A percentile compares a stretch with the other conserved stretches of the same genome.
These are phyloP conservation scores for Trichoderma koningiopsis DNA, from an alignment of 2,329 filamentous ascomycete species.

Conservation along the genomic window DNA sequence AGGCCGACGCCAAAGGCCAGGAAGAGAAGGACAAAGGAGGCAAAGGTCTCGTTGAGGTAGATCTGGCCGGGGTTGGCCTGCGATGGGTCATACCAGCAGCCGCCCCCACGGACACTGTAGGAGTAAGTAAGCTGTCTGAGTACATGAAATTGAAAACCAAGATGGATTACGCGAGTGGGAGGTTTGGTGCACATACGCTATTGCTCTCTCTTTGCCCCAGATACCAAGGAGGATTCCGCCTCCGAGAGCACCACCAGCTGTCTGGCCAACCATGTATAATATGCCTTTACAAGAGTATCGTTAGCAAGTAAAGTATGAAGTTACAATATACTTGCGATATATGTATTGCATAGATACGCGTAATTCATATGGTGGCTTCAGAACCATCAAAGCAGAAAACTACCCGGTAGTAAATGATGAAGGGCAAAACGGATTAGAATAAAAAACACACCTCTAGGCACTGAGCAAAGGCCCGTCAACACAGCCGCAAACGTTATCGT, in stretches of 20 bases:
- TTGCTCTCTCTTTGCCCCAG: conserved; percentile 37
- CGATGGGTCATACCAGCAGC: conserved; percentile 42
- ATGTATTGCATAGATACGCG: neutral
- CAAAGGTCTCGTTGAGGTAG: conserved; percentile 52
- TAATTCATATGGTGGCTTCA: neutral
- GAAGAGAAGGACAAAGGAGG: conserved; percentile 38
- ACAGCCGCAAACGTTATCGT: conserved; percentile 56
- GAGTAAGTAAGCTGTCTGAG: neutral
- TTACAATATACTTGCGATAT: neutral
- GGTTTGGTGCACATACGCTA: conserved; percentile 29
- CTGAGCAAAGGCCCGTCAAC: conserved; percentile 50
- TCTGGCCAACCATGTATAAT: conserved; percentile 51
- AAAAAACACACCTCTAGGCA: conserved; percentile 43
- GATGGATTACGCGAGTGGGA: neutral
- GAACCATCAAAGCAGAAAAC: neutral
- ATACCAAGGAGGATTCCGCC: conserved; percentile 46
- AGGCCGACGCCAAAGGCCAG: conserved; percentile 55
- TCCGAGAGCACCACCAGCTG: conserved; percentile 46
- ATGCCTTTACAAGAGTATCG: conserved; percentile 35
- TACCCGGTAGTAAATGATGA: neutral
- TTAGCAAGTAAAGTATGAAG: neutral
- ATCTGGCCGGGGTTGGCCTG: conserved; percentile 43
- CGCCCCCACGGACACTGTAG: conserved; percentile 37
- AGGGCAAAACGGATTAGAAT: neutral
- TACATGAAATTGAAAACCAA: too few species aligned